Evolutionary conservation across 140 eudicot species (phyloP), one percentile per base, ranked within the genome.

Genomic region (Senecio squalidus): DNA sequence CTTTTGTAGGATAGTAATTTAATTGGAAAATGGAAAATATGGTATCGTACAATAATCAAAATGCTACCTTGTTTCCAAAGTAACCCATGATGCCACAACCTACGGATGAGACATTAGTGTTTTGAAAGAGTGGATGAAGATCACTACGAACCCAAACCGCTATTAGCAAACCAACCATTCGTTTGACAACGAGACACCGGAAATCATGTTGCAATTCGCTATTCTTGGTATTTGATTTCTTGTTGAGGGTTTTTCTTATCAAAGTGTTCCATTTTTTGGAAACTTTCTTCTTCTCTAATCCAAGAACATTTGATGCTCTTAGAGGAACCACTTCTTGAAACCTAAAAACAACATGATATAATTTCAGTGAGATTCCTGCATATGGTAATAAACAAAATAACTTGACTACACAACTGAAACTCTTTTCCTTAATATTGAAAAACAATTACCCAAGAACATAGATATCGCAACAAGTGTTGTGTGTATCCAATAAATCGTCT

Each of bases 321-420:
- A 85, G 75, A 18, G 95, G 87, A 71, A 85, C 95, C 15, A 80
- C 82, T 85, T 85, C 95, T 71, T 85, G 95, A 58, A 85, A 85
- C 80, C 95, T 84, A 61, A 29, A 40, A 59, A 55, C 21, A 22
- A 25, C 30, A 46, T 2, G n/a, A 15, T n/a, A 23, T 60, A 3
- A 20, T 40, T 20, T 27, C 2, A 39, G 22, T 55, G 13, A 5
- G 31, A 11, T 9, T 34, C 6, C 9, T 25, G 23, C 16, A 17
- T 49, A 59, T 44, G 14, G 33, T 49, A 17, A 33, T 47, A 5
- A n/a, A n/a, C n/a, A n/a, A n/a, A n/a, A n/a, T n/a, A 26, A 15
- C n/a, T 28, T 50, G 2, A 29, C 1, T 33, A 60, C 49, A 25
- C 9, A 11, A 10, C 5, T 25, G 0, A 13, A 50, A 47, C 3